Evolutionary conservation across 2,329 filamentous ascomycete species (phyloP).

Genomic region (Ceratocystis diversiconidia): DNA sequence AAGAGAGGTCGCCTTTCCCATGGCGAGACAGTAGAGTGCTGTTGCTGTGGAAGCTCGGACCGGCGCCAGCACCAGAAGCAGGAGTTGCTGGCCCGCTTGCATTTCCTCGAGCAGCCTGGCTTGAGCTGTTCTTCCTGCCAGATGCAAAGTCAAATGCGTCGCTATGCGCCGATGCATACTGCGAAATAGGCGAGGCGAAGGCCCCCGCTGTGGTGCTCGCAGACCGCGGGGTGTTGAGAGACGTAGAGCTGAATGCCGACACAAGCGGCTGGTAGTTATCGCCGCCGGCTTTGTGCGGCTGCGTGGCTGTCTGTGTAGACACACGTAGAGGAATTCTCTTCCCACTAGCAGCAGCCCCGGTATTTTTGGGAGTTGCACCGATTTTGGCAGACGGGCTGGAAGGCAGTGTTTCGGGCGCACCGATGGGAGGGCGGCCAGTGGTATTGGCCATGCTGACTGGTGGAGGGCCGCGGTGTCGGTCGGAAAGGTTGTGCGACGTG

Average conservation of each 20-base stretch:
- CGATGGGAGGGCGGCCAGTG: not conserved
- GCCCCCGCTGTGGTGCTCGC: not conserved
- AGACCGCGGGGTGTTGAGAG: constrained; percentile 10
- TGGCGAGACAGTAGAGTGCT: not conserved
- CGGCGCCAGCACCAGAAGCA: not conserved
- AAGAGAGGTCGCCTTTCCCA: not conserved
- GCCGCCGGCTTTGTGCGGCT: not conserved
- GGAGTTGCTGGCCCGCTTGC: not conserved
- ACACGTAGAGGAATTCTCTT: constrained; percentile 2
- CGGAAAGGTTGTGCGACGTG: not conserved
- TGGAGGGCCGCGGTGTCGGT: not conserved
- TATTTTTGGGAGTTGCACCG: not conserved
- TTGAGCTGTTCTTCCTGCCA: not conserved
- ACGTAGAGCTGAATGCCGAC: constrained; percentile 10
- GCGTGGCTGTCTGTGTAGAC: not conserved
- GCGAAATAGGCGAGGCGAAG: not conserved
- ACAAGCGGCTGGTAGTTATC: constrained; percentile 10
- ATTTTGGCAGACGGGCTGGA: not conserved
- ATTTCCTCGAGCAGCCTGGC: not conserved
- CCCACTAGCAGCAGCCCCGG: not conserved
- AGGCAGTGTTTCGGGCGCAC: constrained; percentile 1
- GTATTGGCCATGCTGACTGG: constrained; percentile 3
- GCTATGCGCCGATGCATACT: not conserved
- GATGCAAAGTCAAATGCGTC: not conserved
- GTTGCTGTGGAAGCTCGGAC: not conserved